Evolutionary conservation across 202 grass and related monocot species (phyloP), one percentile per base, ranked within the genome.

Genomic region (Eragrostis tef): DNA sequence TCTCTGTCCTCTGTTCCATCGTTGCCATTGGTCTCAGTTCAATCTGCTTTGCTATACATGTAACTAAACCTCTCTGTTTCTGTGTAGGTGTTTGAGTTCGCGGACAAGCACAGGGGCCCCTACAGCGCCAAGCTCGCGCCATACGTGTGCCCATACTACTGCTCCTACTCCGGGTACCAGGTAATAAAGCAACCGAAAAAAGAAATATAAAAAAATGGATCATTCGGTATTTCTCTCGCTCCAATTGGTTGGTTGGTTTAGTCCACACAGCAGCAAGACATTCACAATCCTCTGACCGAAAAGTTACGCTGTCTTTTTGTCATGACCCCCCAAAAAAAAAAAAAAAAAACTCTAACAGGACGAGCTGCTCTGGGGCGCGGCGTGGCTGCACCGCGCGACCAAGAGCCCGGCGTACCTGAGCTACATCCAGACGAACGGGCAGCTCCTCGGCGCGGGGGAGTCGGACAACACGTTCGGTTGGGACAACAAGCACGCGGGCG

Each of bases 401-500:
- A 79, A 59, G 77, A 89, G 85, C 79, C 67, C 91, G 7, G 17
- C 5, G 0, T 97, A 91, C 84, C 88, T 93, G 7, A 70, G 51
- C 82, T 97, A 93, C 82, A 97, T 97, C 64, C 78, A 90, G 52
- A 26, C 59, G 15, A 97, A 97, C 51, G 94, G 94, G 20, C 90
- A 91, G 75, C 63, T 84, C 25, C 91, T 97, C 1, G 94, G 94
- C 64, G 94, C 91, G 31, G 88, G 86, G 81, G 87, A 93, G 67
- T 49, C 78, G n/a, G 87, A 91, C 89, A 97, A 93, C 67, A 93
- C 81, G 7, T 97, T 97, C 70, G 86, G 94, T 0, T 97, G 91
- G 91, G 94, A 97, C 87, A 93, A 97, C 82, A 97, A 97, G 87
- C 94, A 97, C 85, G 94, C 92, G 24, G 91, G 94, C 15, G 91